Conservation (phyloP, 2,329 filamentous ascomycete species). For the Neodidymelliopsis sp. region DNA sequence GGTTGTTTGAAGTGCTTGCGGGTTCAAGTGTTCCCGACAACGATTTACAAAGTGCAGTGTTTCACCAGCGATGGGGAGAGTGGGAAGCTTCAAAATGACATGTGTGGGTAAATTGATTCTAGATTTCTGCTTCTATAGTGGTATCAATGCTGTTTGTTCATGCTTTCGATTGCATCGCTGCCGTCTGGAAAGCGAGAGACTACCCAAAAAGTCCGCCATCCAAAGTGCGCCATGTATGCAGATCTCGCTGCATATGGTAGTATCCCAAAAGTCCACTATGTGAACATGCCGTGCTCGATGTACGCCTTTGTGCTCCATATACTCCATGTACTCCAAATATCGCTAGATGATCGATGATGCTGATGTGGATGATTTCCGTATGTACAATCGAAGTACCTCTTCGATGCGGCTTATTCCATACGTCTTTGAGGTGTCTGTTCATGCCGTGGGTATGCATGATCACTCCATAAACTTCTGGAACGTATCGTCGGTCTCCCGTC, state of each 20-base stretch:
- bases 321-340: not conserved
- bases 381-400: slow-evolving; percentile 13
- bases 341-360: too few relatives aligned
- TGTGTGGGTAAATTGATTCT: slow-evolving; percentile 6
- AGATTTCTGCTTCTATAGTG: slow-evolving; percentile 2
- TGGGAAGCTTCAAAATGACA: slow-evolving; percentile 1
- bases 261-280: not conserved
- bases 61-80: not conserved
- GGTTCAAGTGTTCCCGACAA: not conserved
- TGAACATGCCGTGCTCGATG: not conserved
- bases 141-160: slow-evolving; percentile 11
- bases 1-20: too few relatives aligned
- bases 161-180: not conserved
- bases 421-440: not conserved
- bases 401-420: too few relatives aligned
- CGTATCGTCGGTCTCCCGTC: slow-evolving; percentile 14
- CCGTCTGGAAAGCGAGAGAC: not conserved
- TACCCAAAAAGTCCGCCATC: too few relatives aligned
- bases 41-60: not conserved
- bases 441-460: slow-evolving; percentile 4
- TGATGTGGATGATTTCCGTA: too few relatives aligned
- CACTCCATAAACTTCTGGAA: slow-evolving; percentile 20
- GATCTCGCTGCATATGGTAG: slow-evolving; percentile 1
- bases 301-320: not conserved
- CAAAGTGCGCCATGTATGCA: slow-evolving; percentile 12